Percentiles rank a stretch among this genome's conserved stretches.
These are phyloP conservation scores for Ceratobasidium sp. DNA, from an alignment of 1,284 basidiomycete species.

Conservation along the genomic window DNA sequence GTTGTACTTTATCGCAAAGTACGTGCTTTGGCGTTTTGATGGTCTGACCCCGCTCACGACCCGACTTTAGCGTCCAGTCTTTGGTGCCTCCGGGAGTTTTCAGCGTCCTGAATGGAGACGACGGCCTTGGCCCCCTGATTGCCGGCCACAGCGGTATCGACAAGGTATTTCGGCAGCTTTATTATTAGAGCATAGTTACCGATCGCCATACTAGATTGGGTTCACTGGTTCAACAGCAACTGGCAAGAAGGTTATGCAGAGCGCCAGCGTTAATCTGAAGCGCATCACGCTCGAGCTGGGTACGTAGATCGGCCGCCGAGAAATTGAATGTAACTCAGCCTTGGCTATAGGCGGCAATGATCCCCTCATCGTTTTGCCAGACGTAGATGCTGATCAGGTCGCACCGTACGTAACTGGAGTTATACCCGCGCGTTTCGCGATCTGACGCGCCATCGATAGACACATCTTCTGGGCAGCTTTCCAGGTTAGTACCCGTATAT, in stretches of 20 bases:
- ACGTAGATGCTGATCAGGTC: constrained; percentile 28
- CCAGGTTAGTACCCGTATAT: constrained; percentile 5
- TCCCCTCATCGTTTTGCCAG: constrained; percentile 36
- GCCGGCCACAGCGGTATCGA: constrained; percentile 29
- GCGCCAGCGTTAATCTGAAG: constrained; percentile 38
- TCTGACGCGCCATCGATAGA: neutral
- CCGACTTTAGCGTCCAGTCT: constrained; percentile 11
- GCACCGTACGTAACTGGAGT: constrained; percentile 21
- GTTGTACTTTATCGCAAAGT: constrained; percentile 32
- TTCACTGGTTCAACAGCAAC: constrained; percentile 40
- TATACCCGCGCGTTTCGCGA: no score
- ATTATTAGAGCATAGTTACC: neutral
- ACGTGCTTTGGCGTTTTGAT: neutral
- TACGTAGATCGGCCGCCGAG: constrained; percentile 31
- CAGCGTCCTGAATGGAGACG: constrained; percentile 38
- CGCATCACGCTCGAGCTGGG: constrained; percentile 39
- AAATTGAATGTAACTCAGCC: neutral
- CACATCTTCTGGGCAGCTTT: constrained; percentile 42
- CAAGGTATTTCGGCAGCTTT: constrained; percentile 7
- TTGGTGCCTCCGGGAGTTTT: constrained; percentile 35
- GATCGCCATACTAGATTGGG: constrained; percentile 9
- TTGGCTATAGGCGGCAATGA: constrained; percentile 29
- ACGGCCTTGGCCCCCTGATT: constrained; percentile 28
- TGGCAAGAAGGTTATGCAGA: constrained; percentile 39
- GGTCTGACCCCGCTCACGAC: neutral